Evolutionary conservation across 106 monocot genomes (phyloP).

Genomic region (Dendrobium nobile): DNA sequence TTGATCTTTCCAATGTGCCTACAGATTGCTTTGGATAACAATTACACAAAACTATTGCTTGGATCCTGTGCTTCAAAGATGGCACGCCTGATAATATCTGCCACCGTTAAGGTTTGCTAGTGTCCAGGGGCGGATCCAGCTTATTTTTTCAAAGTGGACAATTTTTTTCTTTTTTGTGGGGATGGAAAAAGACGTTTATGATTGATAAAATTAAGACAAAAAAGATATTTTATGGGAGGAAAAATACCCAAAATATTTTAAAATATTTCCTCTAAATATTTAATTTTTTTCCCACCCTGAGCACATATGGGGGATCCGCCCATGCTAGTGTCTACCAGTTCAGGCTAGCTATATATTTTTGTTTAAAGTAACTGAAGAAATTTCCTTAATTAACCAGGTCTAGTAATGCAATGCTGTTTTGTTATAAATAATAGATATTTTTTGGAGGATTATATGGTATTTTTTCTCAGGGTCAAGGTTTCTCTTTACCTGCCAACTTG

Average conservation of each 20-base stretch:
- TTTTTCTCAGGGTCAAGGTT: conserved; percentile 78
- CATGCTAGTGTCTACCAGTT: background rate
- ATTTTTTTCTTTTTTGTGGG: too few relatives aligned
- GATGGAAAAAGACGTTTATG: too few relatives aligned
- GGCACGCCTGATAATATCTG: conserved; percentile 70
- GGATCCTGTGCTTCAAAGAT: conserved; percentile 77
- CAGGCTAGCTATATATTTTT: background rate
- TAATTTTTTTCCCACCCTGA: too few relatives aligned
- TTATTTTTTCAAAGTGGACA: background rate
- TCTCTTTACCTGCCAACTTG: conserved; percentile 82
- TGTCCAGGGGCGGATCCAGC: too few relatives aligned
- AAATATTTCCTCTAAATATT: too few relatives aligned
- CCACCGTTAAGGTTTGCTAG: conserved; percentile 81
- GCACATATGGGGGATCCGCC: too few relatives aligned
- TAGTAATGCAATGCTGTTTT: background rate
- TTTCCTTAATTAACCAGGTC: background rate
- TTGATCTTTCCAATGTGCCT: background rate
- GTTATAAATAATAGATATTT: background rate
- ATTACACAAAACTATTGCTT: conserved; percentile 68
- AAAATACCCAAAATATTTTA: too few relatives aligned
- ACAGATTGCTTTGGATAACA: conserved; percentile 86
- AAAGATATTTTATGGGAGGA: too few relatives aligned
- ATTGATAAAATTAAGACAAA: too few relatives aligned
- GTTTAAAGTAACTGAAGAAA: background rate
- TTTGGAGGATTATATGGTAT: background rate